Evolutionary conservation across 169 alveolate species (phyloP).

Genomic region (Eimeria sp.): DNA sequence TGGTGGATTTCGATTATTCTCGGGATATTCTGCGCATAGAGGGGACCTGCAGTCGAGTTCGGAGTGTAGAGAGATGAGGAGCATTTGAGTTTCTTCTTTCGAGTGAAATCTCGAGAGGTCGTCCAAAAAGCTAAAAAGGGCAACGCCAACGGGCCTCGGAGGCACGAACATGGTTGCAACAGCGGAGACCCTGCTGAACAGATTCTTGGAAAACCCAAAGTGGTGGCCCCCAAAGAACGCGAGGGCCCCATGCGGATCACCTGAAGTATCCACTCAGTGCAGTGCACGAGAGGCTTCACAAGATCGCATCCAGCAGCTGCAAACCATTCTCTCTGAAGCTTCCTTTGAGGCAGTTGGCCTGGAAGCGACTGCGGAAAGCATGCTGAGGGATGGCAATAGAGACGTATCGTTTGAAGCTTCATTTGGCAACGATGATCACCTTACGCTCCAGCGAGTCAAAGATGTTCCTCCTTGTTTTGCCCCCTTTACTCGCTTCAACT

Average conservation of each 20-base stretch:
- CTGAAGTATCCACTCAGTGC: neutral
- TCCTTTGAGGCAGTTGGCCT: constrained; percentile 5
- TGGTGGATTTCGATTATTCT: neutral
- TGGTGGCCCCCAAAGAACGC: constrained; percentile 33
- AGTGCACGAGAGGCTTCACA: constrained; percentile 3
- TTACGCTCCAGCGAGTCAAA: neutral
- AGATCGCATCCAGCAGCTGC: constrained; percentile 14
- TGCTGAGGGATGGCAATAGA: neutral
- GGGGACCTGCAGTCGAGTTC: neutral
- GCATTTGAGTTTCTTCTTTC: neutral
- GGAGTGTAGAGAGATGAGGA: neutral
- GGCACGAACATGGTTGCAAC: neutral
- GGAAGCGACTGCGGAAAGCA: neutral
- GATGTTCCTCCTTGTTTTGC: constrained; percentile 58
- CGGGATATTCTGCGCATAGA: neutral
- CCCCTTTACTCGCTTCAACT: constrained; percentile 44
- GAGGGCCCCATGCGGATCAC: neutral
- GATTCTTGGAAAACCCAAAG: neutral
- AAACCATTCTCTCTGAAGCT: constrained; percentile 12
- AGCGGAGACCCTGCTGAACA: constrained; percentile 16
- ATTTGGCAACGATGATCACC: neutral
- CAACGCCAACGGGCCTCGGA: neutral
- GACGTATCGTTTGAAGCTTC: neutral
- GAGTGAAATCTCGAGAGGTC: neutral
- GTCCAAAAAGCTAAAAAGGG: neutral